Evolutionary conservation across 2,329 filamentous ascomycete species (phyloP).

Genomic region (Beauveria sp.): DNA sequence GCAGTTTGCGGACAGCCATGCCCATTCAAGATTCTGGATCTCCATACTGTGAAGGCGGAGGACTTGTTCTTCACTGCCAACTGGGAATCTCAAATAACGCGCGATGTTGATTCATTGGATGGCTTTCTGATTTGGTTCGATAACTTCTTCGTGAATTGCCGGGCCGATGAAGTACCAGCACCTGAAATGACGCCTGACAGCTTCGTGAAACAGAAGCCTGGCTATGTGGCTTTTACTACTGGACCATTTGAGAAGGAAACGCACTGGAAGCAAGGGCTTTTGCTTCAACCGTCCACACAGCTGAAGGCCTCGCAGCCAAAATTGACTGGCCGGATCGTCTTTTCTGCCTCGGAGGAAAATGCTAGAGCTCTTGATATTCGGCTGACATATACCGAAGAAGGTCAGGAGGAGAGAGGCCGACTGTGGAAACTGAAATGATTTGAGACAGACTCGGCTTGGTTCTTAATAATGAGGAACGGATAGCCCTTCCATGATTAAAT

Average conservation of each 20-base stretch:
- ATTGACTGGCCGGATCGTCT: conserved; percentile 61
- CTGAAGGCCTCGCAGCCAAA: conserved; percentile 41
- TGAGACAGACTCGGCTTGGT: not conserved
- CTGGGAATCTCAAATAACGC: conserved; percentile 55
- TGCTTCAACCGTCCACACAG: conserved; percentile 58
- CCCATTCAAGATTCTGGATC: conserved; percentile 67
- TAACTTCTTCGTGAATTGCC: conserved; percentile 71
- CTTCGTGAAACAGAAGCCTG: conserved; percentile 49
- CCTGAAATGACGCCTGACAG: conserved; percentile 50
- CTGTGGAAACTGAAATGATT: conserved; percentile 42
- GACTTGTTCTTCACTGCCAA: conserved; percentile 69
- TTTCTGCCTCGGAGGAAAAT: conserved; percentile 61
- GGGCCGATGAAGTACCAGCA: conserved; percentile 41
- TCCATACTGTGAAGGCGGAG: conserved; percentile 62
- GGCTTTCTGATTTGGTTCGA: conserved; percentile 93
- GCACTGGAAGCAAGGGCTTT: conserved; percentile 83
- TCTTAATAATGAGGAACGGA: conserved; percentile 46
- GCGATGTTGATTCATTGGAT: conserved; percentile 64
- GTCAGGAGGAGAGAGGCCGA: conserved; percentile 35
- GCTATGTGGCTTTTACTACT: conserved; percentile 79
- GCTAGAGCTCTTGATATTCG: conserved; percentile 61
- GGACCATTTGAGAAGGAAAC: conserved; percentile 70
- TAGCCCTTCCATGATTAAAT: conserved; percentile 71
- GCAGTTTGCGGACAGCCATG: conserved; percentile 52
- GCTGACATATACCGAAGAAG: conserved; percentile 51